Evolutionary conservation across 768 basidiomycete species (phyloP), one percentile per base, ranked within the genome.

Genomic region (Psilocybe azurescens): DNA sequence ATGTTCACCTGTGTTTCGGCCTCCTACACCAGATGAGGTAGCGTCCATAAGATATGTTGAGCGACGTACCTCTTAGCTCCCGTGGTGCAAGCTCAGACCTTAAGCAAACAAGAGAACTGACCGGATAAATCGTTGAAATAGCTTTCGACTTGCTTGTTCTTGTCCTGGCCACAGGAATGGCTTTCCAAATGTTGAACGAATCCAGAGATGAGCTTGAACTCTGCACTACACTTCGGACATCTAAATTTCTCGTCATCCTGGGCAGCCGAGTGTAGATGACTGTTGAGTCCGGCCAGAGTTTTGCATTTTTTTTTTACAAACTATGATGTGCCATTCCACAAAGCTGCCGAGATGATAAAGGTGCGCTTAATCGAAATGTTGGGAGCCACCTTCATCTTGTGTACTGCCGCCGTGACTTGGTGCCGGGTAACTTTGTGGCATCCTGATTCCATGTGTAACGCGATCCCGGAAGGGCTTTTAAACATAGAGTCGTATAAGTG

Each of bases 241-340:
- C 67, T 73, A 71, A 81, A 83, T 65, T 80, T 2, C 20, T 20
- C 20, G 20, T 20, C 20, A 20, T 20, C 1, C 20, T 20, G 20
- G 1, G 20, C 20, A 2, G 77, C 70, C 51, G 78, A 80, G 63
- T 70, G 70, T 38, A 78, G 65, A 56, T 79, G 78, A 68, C 59
- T 29, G 62, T 81, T 77, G n/a, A 83, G 74, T 3, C 70, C 64
- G 1, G 44, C 2, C 16, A 78, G 72, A 3, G 67, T 61, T 9
- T 54, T 38, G 69, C 78, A 81, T 16, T 61, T 67, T 36, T 36
- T 66, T 68, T 47, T 70, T 63, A 60, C 81, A 83, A 20, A 83
- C 60, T 76, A 83, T 5, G 71, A 70, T 11, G 32, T 60, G 5
- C 79, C 80, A 62, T 81, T 79, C 70, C 73, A 82, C 5, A 79